Conservation (phyloP, 805 yeast species). For the Ogataea nonfermentans region DNA sequence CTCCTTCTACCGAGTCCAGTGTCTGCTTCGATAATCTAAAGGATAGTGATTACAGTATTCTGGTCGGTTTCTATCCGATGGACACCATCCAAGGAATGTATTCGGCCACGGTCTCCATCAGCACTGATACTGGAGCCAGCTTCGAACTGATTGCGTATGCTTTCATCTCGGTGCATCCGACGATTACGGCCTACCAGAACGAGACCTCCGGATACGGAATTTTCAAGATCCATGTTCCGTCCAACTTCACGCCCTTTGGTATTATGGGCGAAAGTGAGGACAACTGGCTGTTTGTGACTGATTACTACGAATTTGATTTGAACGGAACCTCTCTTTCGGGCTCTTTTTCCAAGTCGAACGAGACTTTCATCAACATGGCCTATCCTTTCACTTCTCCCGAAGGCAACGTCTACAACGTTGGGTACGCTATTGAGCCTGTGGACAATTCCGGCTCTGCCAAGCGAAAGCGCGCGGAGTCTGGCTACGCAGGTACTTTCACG, state of each 20-base stretch:
- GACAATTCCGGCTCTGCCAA: neutral
- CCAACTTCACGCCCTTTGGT: slow-evolving; percentile 13
- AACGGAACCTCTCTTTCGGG: slow-evolving; percentile 3
- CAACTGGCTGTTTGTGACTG: slow-evolving; percentile 8
- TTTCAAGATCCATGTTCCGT: slow-evolving; percentile 13
- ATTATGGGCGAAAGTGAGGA: slow-evolving; percentile 2
- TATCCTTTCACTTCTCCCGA: slow-evolving; percentile 3
- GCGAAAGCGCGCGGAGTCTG: slow-evolving; percentile 3
- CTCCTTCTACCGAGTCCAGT: neutral
- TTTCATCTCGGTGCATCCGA: slow-evolving; percentile 1
- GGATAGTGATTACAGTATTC: neutral
- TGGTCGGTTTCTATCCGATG: slow-evolving; percentile 2
- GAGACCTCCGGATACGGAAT: slow-evolving; percentile 11
- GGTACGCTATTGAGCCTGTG: slow-evolving; percentile 10
- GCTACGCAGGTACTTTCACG: slow-evolving; percentile 9
- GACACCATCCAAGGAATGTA: neutral
- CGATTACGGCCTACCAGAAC: slow-evolving; percentile 7
- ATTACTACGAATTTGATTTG: slow-evolving; percentile 5
- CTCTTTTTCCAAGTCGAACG: slow-evolving; percentile 1
- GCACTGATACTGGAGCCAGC: neutral
- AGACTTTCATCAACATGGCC: slow-evolving; percentile 6
- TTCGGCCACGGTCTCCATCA: slow-evolving; percentile 6
- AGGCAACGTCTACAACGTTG: slow-evolving; percentile 8
- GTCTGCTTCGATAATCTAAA: slow-evolving; percentile 1
- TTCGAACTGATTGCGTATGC: slow-evolving; percentile 1